Evolutionary conservation across 2,329 filamentous ascomycete species (phyloP).

Genomic region (Apiospora rasikravindrae): DNA sequence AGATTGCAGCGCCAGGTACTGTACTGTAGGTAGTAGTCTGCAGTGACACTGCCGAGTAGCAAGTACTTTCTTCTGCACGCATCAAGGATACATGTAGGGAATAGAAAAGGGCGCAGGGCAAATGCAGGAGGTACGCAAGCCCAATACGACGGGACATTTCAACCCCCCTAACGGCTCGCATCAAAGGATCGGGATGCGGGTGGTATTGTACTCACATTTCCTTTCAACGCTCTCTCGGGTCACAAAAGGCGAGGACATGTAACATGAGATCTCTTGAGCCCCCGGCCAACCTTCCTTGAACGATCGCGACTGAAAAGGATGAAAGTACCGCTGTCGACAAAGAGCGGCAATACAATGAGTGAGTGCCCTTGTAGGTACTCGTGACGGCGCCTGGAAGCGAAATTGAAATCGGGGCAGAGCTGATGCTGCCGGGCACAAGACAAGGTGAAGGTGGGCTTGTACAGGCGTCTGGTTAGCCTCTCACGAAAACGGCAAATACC

Average conservation of each 20-base stretch:
- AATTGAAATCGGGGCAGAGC: background rate
- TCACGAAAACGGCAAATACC: conserved; percentile 14
- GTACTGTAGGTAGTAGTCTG: background rate
- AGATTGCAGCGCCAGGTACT: background rate
- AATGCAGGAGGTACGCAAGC: background rate
- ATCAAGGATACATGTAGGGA: background rate
- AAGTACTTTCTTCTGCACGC: background rate
- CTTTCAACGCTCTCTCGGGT: background rate
- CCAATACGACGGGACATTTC: conserved; percentile 1
- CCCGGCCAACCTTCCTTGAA: background rate
- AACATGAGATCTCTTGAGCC: conserved; percentile 9
- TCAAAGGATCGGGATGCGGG: background rate
- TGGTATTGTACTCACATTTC: background rate
- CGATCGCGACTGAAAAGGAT: background rate
- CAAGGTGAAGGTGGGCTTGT: background rate
- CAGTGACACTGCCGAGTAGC: background rate
- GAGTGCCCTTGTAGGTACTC: background rate
- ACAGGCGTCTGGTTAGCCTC: background rate
- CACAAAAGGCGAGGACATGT: background rate
- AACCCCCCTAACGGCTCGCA: background rate
- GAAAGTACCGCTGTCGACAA: background rate
- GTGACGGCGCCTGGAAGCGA: background rate
- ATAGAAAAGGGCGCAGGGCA: background rate
- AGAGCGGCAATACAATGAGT: background rate
- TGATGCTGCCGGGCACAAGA: background rate